Conservation (phyloP, 352 stramenopile genomes). For the Blastocystis hominis region DNA sequence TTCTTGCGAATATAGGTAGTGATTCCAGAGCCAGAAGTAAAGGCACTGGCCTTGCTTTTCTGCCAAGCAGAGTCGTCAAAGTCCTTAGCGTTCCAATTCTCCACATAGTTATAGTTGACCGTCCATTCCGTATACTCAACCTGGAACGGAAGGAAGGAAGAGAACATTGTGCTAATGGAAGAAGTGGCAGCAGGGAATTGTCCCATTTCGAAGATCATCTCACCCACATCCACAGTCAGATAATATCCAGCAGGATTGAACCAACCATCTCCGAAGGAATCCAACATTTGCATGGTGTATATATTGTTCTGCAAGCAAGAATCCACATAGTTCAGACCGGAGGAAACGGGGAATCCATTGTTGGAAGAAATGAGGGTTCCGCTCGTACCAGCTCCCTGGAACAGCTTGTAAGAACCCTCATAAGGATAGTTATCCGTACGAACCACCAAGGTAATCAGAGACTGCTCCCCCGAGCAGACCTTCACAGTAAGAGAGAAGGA, state of each 20-base stretch:
- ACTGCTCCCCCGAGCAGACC: not conserved
- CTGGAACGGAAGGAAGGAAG: not conserved
- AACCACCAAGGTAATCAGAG: constrained; percentile 5
- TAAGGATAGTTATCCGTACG: not conserved
- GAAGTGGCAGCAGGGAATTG: not conserved
- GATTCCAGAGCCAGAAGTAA: not conserved
- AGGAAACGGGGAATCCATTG: not conserved
- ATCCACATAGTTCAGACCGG: not conserved
- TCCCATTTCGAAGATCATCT: constrained; percentile 5
- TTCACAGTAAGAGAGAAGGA: not conserved
- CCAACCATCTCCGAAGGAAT: constrained; percentile 9
- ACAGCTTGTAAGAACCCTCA: constrained; percentile 12
- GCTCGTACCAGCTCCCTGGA: not conserved
- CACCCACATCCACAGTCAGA: constrained; percentile 9
- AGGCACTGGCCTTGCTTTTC: not conserved
- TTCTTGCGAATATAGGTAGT: not conserved
- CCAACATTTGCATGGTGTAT: constrained; percentile 21
- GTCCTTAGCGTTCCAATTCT: not conserved
- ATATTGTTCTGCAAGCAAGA: not conserved
- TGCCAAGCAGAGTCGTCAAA: constrained; percentile 30
- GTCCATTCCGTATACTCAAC: not conserved
- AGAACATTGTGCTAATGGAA: not conserved
- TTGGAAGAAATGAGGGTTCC: not conserved
- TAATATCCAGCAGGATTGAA: not conserved
- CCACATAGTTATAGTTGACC: not conserved